Percentiles rank a stretch among this genome's conserved stretches.
phyloP scores from a whole-genome alignment of 2,329 filamentous ascomycete genomes.

The Colletotrichum sojae region DNA sequence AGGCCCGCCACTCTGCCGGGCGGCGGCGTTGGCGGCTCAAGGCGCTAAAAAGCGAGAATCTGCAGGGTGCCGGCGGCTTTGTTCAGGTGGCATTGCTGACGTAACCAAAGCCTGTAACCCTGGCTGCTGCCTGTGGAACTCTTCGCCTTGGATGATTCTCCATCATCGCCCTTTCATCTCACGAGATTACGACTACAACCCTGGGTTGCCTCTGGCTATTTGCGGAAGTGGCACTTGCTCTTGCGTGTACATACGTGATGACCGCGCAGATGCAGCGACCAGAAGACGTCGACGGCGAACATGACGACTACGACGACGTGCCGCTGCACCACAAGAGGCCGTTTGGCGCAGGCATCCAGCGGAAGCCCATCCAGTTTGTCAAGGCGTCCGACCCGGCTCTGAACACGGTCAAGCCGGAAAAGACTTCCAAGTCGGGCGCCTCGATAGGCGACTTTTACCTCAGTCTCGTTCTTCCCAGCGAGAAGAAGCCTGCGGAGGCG shows the following conservation, averaged over 20 bases:
- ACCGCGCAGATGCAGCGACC: constrained; percentile 16
- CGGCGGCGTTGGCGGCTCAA: constrained; percentile 10
- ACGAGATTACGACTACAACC: neutral
- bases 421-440: constrained; percentile 44
- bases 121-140: neutral
- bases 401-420: constrained; percentile 46
- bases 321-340: constrained; percentile 68
- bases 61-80: constrained; percentile 10
- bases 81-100: neutral
- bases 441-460: constrained; percentile 74
- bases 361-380: constrained; percentile 70
- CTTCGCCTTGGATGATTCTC: constrained; percentile 2
- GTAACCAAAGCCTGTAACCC: neutral
- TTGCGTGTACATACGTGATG: neutral
- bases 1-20: constrained; percentile 16
- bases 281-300: constrained; percentile 44
- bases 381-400: constrained; percentile 60
- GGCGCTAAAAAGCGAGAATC: constrained; percentile 9
- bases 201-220: neutral
- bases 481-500: constrained; percentile 16
- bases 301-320: constrained; percentile 58
- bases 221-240: too few relatives aligned
- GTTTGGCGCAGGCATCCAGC: constrained; percentile 70
- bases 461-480: constrained; percentile 72
- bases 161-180: constrained; percentile 10